Base-by-base conservation (phyloP, 495 filamentous ascomycete species). In the Aeminium ludgeri region DNA sequence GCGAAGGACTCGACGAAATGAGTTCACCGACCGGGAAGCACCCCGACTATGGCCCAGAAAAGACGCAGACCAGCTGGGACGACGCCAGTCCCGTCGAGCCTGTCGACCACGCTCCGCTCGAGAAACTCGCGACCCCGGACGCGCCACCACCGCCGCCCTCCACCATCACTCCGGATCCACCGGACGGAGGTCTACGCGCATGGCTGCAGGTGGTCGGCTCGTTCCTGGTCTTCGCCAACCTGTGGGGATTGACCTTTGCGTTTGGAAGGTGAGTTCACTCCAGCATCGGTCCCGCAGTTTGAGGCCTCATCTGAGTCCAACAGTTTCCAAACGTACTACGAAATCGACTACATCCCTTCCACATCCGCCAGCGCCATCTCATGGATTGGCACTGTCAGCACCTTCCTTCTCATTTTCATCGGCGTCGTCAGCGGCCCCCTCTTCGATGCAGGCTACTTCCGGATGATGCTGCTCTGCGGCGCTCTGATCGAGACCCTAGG, bases 281-380 rank as follows among this genome's bases (percentile, higher is more conserved):
- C 23, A 25, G 23, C 8, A 66, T 85, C 4, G 8, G 23, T 25
- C 23, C 4, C 23, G 8, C 8, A 3, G 23, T 25, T 25, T 8
- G 23, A 3, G 32, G 23, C 8, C 23, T 25, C 23, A 25, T 25
- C 8, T 25, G 3, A 8, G 8, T 25, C 23, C 23, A 25, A 25
- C 60, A 63, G 19, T 1, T 91, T 86, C 55, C 85, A 91, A 46
- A 65, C 74, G 0, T 80, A 87, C 61, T 91, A 87, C 4, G 57
- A 55, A 3, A 51, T 70, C 7, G 43, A 59, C 8, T 48, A 59
- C 12, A 36, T 52, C 8, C 31, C 32, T 7, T 6, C 16, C 4
- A 20, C 49, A 27, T 28, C 59, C 0, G 62, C 70, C 7, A 66
- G 63, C 1, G 55, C 58, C 17, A 70, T 76, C 13, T 69, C 70